Base-by-base conservation (phyloP, 225 moss, liverwort and hornwort species). In the Physcomitrium patens region DNA sequence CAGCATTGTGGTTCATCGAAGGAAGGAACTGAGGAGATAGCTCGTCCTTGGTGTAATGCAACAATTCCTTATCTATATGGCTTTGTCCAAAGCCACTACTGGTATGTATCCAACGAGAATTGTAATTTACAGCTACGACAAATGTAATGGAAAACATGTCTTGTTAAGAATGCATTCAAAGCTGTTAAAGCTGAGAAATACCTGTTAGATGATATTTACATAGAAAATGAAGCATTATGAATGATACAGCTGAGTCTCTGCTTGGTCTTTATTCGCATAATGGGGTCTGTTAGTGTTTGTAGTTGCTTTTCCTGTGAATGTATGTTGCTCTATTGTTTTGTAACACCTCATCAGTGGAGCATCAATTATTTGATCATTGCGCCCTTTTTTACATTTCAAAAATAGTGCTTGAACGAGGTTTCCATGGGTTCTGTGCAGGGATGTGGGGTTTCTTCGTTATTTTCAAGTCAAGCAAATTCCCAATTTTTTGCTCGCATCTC, bases 401-500 rank as follows among this genome's bases (percentile, higher is more conserved):
- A 14, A 23, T 2, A 37, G 62, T 63, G 28, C 19, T 66, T 5
- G 7, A 73, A 22, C 68, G 60, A 65, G 23, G 53, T n/a, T 65
- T 78, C 43, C 46, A 46, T 70, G 74, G 23, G n/a, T 64, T 81
- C 56, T 60, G 49, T 20, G 80, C 87, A 94, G 96, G 99, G 80
- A 95, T 67, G 99, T 95, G 68, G 99, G 95, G 20, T 92, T 95
- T 64, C 81, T 95, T 65, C 92, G 83, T 55, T 95, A 99, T 69
- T 99, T 91, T 78, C 80, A 89, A 78, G 51, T 86, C 24, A 89
- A 93, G 81, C 95, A 99, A 79, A 83, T 99, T 22, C 95, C 91
- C 44, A 99, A 95, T 71, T 99, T 99, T 84, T 53, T 95, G 8
- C 89, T 93, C 52, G 99, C 93, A 31, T 93, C 92, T 65, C 99